Conservation (phyloP, 2,329 filamentous ascomycete genomes). For the Nakataea oryzae region DNA sequence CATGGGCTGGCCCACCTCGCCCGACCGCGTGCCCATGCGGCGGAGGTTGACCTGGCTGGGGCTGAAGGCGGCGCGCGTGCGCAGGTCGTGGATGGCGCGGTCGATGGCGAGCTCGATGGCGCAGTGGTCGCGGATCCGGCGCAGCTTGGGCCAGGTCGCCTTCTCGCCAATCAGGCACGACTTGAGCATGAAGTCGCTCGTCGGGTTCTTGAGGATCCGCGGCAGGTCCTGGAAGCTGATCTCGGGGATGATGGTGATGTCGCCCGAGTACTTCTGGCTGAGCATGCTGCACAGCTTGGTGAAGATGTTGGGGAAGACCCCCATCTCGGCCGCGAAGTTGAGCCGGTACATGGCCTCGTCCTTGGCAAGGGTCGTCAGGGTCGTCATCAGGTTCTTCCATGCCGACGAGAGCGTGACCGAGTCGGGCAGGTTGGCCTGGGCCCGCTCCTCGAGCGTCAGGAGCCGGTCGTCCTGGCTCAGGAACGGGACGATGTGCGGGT, state of each 20-base stretch:
- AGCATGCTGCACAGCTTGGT: conserved; percentile 73
- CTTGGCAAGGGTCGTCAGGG: conserved; percentile 62
- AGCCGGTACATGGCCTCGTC: conserved; percentile 73
- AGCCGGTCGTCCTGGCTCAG: conserved; percentile 62
- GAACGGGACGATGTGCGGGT: conserved; percentile 87
- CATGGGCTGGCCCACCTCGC: conserved; percentile 13
- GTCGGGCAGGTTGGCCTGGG: not conserved
- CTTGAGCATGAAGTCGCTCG: conserved; percentile 73
- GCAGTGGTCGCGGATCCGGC: conserved; percentile 75
- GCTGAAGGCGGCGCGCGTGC: conserved; percentile 59
- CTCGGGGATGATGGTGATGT: conserved; percentile 85
- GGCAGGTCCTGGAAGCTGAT: conserved; percentile 34
- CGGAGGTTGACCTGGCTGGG: conserved; percentile 52
- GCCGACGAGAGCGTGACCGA: not conserved
- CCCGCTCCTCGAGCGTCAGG: conserved; percentile 20
- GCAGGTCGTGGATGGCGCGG: conserved; percentile 57
- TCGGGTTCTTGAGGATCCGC: conserved; percentile 62
- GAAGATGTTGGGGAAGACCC: conserved; percentile 67
- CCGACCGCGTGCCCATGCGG: conserved; percentile 25
- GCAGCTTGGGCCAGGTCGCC: conserved; percentile 86
- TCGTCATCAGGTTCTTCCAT: conserved; percentile 45
- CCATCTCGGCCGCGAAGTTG: conserved; percentile 69
- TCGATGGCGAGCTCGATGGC: conserved; percentile 82
- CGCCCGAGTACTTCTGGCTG: conserved; percentile 84
- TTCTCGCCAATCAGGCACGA: conserved; percentile 69